Conservation (phyloP, 2,329 filamentous ascomycete species). For the Ophiocordyceps australis region DNA sequence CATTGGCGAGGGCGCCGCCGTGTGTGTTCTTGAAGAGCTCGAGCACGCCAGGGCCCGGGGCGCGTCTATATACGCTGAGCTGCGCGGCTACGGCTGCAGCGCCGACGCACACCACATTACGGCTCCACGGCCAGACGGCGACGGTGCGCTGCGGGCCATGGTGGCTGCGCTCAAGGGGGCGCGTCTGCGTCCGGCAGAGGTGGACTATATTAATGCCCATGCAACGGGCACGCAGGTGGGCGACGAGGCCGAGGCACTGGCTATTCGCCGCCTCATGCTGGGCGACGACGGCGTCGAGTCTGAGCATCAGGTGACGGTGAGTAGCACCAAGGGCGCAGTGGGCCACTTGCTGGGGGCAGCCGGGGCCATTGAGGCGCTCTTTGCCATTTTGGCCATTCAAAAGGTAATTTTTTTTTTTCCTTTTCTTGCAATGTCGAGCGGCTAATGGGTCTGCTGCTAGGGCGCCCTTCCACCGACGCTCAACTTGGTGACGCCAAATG, state of each 20-base stretch:
- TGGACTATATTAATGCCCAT: slow-evolving; percentile 93
- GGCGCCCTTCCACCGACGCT: slow-evolving; percentile 69
- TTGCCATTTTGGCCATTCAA: slow-evolving; percentile 60
- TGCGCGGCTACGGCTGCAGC: slow-evolving; percentile 78
- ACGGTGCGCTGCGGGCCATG: slow-evolving; percentile 74
- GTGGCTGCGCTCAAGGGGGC: slow-evolving; percentile 61
- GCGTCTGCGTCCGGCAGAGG: slow-evolving; percentile 42
- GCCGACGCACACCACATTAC: slow-evolving; percentile 91
- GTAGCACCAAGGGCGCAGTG: slow-evolving; percentile 84
- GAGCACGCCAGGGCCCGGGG: slow-evolving; percentile 69
- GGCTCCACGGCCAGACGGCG: slow-evolving; percentile 65
- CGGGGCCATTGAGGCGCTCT: slow-evolving; percentile 77
- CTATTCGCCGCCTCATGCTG: slow-evolving; percentile 62
- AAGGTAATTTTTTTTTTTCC: slow-evolving; percentile 38
- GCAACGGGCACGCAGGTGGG: slow-evolving; percentile 78
- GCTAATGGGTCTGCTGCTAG: slow-evolving; percentile 25
- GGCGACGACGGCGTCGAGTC: slow-evolving; percentile 47
- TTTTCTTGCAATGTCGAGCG: no score
- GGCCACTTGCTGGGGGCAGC: slow-evolving; percentile 86
- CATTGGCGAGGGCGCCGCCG: slow-evolving; percentile 78
- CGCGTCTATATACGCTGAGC: slow-evolving; percentile 72
- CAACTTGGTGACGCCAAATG: slow-evolving; percentile 53
- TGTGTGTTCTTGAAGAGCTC: slow-evolving; percentile 75
- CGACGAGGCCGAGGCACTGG: slow-evolving; percentile 72
- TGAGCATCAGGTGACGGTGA: slow-evolving; percentile 56